Evolutionary conservation across 148 eudicot species (phyloP).

Genomic region (Camellia sinensis): DNA sequence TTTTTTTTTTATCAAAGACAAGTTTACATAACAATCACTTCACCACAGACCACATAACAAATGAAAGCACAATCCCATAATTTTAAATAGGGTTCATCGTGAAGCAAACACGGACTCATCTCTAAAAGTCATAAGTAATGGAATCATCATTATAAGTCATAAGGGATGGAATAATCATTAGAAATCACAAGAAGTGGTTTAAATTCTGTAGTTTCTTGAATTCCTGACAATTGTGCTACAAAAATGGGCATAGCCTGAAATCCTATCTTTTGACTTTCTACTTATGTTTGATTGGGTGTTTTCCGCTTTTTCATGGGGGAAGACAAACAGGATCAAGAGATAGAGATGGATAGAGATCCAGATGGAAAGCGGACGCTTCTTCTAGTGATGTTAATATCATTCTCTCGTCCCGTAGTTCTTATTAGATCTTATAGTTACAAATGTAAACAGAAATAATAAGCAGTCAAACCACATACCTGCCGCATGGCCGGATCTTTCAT

Average conservation of each 20-base stretch:
- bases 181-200: not conserved
- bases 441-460: not conserved
- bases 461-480: constrained; percentile 43
- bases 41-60: not conserved
- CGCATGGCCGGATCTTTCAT: constrained; percentile 97
- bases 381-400: too few relatives aligned
- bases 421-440: not conserved
- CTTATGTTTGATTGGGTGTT: too few relatives aligned
- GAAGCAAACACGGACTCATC: not conserved
- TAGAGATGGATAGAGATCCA: too few relatives aligned
- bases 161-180: not conserved
- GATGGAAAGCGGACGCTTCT: too few relatives aligned
- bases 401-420: too few relatives aligned
- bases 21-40: not conserved
- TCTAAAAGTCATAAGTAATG: not conserved
- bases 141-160: not conserved
- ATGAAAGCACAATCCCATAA: not conserved
- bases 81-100: not conserved
- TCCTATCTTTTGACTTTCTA: too few relatives aligned
- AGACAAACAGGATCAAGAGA: too few relatives aligned
- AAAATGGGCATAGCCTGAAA: too few relatives aligned
- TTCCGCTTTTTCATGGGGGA: too few relatives aligned
- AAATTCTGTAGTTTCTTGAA: not conserved
- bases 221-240: not conserved
- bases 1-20: not conserved